Conservation (phyloP, 2,329 filamentous ascomycete genomes). For the Phaeoacremonium minimum region DNA sequence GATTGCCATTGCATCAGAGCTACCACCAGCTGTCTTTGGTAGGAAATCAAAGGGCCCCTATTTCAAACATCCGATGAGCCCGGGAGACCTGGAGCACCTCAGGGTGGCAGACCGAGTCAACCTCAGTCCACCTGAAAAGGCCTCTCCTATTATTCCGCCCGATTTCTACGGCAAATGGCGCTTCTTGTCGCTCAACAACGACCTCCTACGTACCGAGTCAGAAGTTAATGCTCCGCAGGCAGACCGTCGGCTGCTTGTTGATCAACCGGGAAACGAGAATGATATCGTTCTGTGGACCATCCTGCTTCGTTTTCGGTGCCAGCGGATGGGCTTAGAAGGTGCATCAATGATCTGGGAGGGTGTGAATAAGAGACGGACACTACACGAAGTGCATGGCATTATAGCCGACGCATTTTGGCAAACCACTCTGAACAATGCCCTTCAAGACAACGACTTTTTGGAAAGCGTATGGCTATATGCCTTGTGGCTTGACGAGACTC, state of each 20-base stretch:
- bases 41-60: no score
- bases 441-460: conserved; percentile 25
- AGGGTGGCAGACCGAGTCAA: no score
- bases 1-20: no score
- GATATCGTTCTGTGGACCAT: conserved; percentile 25
- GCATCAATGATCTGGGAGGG: conserved; percentile 19
- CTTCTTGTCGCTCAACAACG: conserved; percentile 15
- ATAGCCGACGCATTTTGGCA: conserved; percentile 21
- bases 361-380: conserved; percentile 13
- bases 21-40: no score
- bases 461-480: conserved; percentile 31
- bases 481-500: conserved; percentile 33
- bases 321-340: conserved; percentile 16
- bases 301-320: conserved; percentile 21
- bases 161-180: conserved; percentile 19
- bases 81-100: no score
- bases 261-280: conserved; percentile 17
- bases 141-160: no score
- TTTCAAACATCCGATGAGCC: no score
- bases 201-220: conserved; percentile 17
- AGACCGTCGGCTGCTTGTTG: conserved; percentile 11
- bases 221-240: conserved; percentile 9
- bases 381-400: conserved; percentile 16
- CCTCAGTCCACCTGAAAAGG: no score
- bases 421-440: conserved; percentile 24